phyloP scores from a whole-genome alignment of 345 rosid species.

The Nasturtium officinale region DNA sequence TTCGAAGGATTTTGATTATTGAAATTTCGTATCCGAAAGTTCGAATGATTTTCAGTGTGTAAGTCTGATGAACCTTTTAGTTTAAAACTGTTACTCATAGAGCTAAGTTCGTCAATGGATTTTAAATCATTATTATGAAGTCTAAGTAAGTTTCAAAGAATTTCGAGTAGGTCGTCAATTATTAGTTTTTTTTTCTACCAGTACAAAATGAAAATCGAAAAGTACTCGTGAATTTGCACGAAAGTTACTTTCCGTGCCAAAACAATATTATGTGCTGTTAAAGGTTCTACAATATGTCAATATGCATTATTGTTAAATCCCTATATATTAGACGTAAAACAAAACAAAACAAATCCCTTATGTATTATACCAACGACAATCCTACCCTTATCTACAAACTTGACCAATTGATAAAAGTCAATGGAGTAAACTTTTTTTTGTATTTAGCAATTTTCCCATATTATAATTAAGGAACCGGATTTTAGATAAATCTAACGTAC shows the following conservation, averaged over 20 bases:
- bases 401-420: slow-evolving; percentile 17
- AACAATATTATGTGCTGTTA: neutral
- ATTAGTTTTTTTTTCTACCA: neutral
- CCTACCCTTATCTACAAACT: slow-evolving; percentile 8
- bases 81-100: neutral
- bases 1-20: neutral
- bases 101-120: slow-evolving; percentile 4
- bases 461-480: neutral
- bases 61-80: neutral
- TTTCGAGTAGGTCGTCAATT: neutral
- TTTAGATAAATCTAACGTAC: neutral
- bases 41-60: neutral
- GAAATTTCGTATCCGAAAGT: neutral
- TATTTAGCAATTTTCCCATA: neutral
- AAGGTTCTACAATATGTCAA: slow-evolving; percentile 11
- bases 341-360: too few species aligned
- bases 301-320: neutral
- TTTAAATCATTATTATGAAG: neutral
- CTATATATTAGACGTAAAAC: too few species aligned
- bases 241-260: slow-evolving; percentile 2
- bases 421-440: neutral
- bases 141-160: neutral
- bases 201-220: neutral
- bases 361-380: neutral
- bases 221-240: slow-evolving; percentile 17